A percentile compares a stretch with the other conserved stretches of the same genome.
These are phyloP conservation scores for Suillus sp. DNA, from an alignment of 768 basidiomycete genomes.

Conservation along the genomic window DNA sequence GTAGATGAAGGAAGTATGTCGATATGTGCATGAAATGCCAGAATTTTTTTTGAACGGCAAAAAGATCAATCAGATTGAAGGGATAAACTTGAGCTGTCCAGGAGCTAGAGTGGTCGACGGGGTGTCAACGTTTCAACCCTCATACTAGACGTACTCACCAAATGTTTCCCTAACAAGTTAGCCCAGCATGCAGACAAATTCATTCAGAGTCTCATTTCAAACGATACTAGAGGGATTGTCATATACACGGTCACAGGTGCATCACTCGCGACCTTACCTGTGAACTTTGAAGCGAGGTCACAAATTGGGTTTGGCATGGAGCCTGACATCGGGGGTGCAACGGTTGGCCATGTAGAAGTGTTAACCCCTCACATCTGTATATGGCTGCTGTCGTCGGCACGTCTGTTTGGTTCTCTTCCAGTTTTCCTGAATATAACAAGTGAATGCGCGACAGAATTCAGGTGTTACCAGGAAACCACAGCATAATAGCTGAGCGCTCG, in stretches of 20 bases:
- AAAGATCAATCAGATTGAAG: not conserved
- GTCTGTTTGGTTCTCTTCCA: not conserved
- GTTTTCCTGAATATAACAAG: not conserved
- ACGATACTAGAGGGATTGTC: not conserved
- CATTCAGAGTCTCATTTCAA: not conserved
- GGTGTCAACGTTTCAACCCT: not conserved
- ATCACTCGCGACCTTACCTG: not conserved
- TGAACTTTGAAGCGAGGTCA: not conserved
- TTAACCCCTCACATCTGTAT: not conserved
- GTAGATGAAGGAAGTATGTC: not conserved
- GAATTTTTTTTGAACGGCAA: not conserved
- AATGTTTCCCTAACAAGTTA: not conserved
- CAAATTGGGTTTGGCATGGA: not conserved
- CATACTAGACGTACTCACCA: not conserved
- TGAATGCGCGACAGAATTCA: not conserved
- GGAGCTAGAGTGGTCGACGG: not conserved
- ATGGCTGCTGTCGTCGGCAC: not conserved
- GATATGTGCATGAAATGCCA: not conserved
- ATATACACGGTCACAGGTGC: not conserved
- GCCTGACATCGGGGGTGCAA: not conserved
- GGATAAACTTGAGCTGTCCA: not conserved
- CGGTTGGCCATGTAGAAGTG: not conserved
- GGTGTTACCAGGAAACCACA: not conserved
- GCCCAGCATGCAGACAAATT: not conserved
- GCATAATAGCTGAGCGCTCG: not conserved